Percentiles rank a stretch among this genome's conserved stretches.
These are phyloP conservation scores for Trichophaea hybrida DNA, from an alignment of 2,329 filamentous ascomycete genomes.

Conservation along the genomic window DNA sequence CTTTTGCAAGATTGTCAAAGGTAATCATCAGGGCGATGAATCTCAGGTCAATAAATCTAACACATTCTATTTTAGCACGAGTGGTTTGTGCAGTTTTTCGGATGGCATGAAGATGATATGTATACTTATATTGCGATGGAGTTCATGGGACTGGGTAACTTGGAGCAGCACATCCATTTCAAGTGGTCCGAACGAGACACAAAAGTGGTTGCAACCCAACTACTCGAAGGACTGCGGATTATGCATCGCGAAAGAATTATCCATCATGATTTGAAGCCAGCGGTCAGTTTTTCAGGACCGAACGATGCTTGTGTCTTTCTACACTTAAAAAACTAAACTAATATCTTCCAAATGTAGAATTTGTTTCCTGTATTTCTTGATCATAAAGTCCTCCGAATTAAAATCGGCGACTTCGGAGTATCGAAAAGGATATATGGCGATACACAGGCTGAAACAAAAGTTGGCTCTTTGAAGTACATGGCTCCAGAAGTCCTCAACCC, in stretches of 20 bases:
- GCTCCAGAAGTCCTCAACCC: too few species aligned
- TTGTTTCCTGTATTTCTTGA: conserved; percentile 18
- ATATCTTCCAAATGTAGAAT: conserved; percentile 18
- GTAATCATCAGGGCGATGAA: background rate
- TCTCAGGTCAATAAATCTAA: background rate
- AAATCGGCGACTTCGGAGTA: conserved; percentile 26
- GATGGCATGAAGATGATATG: conserved; percentile 9
- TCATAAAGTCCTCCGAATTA: conserved; percentile 13
- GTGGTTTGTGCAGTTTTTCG: conserved; percentile 19
- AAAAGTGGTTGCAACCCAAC: conserved; percentile 11
- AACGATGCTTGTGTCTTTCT: too few species aligned
- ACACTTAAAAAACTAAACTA: background rate
- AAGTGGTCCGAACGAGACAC: conserved; percentile 8
- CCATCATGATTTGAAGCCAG: conserved; percentile 24
- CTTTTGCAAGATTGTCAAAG: background rate
- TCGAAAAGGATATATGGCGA: too few species aligned
- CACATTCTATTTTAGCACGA: conserved; percentile 1
- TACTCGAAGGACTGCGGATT: conserved; percentile 20
- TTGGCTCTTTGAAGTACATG: too few species aligned
- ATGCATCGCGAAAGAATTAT: conserved; percentile 21
- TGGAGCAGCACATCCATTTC: background rate
- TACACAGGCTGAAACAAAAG: too few species aligned
- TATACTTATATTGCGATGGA: conserved; percentile 30
- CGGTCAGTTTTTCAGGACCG: background rate
- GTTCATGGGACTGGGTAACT: conserved; percentile 33